Evolutionary conservation across 2,329 filamentous ascomycete genomes (phyloP).

Genomic region (Cladosporium sp.): DNA sequence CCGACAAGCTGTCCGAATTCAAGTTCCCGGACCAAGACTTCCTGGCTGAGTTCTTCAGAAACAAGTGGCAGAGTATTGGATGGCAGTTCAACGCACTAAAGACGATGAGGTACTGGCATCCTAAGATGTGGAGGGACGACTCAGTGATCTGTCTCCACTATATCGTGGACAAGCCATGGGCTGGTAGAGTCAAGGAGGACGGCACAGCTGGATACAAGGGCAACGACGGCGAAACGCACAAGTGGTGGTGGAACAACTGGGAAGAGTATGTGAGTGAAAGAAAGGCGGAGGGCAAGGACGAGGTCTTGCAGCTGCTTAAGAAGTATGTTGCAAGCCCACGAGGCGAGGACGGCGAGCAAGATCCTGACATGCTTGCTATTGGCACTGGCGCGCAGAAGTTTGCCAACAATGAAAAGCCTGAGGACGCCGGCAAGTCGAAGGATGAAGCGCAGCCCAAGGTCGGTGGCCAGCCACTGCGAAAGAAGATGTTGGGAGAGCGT

Average conservation of each 20-base stretch:
- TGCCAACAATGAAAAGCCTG: slow-evolving; percentile 22
- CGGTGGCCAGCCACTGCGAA: background rate
- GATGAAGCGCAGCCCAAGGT: background rate
- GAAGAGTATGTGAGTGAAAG: slow-evolving; percentile 23
- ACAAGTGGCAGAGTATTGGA: slow-evolving; percentile 41
- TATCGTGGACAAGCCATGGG: slow-evolving; percentile 56
- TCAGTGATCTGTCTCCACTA: slow-evolving; percentile 49
- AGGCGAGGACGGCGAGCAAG: slow-evolving; percentile 16
- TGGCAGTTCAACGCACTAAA: slow-evolving; percentile 54
- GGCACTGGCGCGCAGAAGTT: slow-evolving; percentile 27
- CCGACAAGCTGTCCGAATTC: slow-evolving; percentile 39
- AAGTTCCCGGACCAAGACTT: slow-evolving; percentile 55
- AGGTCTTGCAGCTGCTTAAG: slow-evolving; percentile 7
- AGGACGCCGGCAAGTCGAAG: background rate
- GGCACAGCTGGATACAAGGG: slow-evolving; percentile 47
- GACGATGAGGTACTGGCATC: slow-evolving; percentile 52
- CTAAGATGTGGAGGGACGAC: slow-evolving; percentile 48
- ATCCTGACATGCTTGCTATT: slow-evolving; percentile 28
- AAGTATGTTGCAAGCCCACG: slow-evolving; percentile 12
- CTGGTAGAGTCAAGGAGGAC: slow-evolving; percentile 37
- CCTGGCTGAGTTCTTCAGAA: slow-evolving; percentile 45
- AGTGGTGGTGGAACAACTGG: slow-evolving; percentile 52
- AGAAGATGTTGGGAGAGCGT: slow-evolving; percentile 14
- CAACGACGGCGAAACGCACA: slow-evolving; percentile 49
- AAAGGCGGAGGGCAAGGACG: slow-evolving; percentile 3